Evolutionary conservation across 768 basidiomycete species (phyloP).

Genomic region (Boletus rufocinnamomeus): DNA sequence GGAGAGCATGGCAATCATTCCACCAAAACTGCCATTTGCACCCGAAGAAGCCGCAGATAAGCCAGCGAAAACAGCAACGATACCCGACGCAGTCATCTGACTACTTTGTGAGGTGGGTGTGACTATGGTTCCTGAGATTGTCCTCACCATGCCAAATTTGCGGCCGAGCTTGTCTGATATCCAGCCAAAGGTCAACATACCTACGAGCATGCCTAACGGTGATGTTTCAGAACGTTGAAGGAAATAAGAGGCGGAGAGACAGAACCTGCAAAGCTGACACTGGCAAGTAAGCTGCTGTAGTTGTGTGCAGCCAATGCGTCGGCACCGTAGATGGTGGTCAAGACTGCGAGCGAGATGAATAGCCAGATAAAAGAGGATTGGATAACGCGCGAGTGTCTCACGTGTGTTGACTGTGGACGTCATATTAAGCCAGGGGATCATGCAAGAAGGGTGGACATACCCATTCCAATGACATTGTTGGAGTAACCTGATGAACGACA

Average conservation of each 20-base stretch:
- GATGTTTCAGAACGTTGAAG: slow-evolving; percentile 62
- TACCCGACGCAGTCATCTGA: slow-evolving; percentile 79
- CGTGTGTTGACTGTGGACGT: slow-evolving; percentile 61
- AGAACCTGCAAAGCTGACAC: slow-evolving; percentile 81
- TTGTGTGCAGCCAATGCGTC: slow-evolving; percentile 51
- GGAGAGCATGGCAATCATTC: slow-evolving; percentile 75
- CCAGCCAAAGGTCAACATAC: slow-evolving; percentile 82
- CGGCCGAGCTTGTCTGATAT: slow-evolving; percentile 85
- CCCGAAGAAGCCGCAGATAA: slow-evolving; percentile 84
- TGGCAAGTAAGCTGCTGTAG: slow-evolving; percentile 62
- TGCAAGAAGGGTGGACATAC: slow-evolving; percentile 42
- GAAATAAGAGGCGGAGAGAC: slow-evolving; percentile 67
- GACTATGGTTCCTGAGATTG: background rate
- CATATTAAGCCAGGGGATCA: background rate
- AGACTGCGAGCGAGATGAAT: slow-evolving; percentile 44
- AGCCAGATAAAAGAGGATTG: background rate
- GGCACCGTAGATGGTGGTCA: slow-evolving; percentile 69
- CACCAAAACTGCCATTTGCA: slow-evolving; percentile 66
- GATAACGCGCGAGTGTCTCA: slow-evolving; percentile 34
- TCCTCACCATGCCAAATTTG: slow-evolving; percentile 81
- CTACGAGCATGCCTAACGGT: slow-evolving; percentile 78
- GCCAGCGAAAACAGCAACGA: slow-evolving; percentile 81
- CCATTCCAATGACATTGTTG: slow-evolving; percentile 75
- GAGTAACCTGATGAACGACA: slow-evolving; percentile 59
- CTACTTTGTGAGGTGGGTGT: slow-evolving; percentile 16